Conservation (phyloP, 495 filamentous ascomycete genomes). For the Penicillium flavigenum region DNA sequence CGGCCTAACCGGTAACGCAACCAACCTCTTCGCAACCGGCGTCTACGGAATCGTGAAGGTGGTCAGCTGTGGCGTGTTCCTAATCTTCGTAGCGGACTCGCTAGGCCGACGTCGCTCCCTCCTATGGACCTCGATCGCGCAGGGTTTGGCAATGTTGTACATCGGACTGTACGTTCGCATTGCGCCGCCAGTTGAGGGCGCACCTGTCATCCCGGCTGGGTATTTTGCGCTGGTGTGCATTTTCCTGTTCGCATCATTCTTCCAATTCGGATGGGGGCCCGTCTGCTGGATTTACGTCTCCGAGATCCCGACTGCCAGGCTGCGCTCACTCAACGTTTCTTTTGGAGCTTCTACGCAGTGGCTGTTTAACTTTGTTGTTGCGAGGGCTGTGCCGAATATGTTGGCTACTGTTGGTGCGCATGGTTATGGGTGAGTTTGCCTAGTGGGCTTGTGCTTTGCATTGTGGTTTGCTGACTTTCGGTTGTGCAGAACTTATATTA, state of each 20-base stretch:
- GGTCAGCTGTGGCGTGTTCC: slow-evolving; percentile 58
- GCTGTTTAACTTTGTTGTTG: slow-evolving; percentile 45
- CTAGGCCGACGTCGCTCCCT: slow-evolving; percentile 69
- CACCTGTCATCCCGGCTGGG: slow-evolving; percentile 54
- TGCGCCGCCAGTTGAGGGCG: slow-evolving; percentile 55
- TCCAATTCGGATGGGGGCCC: slow-evolving; percentile 78
- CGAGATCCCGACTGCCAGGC: slow-evolving; percentile 69
- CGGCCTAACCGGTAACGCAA: slow-evolving; percentile 46
- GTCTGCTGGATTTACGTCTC: slow-evolving; percentile 76
- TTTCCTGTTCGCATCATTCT: slow-evolving; percentile 72
- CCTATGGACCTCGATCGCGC: slow-evolving; percentile 70
- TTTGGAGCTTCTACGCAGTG: slow-evolving; percentile 65
- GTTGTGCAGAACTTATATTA: slow-evolving; percentile 35
- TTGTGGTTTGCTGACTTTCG: slow-evolving; percentile 36
- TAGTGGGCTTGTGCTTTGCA: slow-evolving; percentile 20
- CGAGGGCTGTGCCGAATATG: slow-evolving; percentile 43
- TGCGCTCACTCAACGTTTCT: slow-evolving; percentile 66
- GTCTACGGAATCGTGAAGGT: slow-evolving; percentile 57
- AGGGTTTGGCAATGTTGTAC: slow-evolving; percentile 72
- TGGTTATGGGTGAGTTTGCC: slow-evolving; percentile 54
- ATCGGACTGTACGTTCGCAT: slow-evolving; percentile 78
- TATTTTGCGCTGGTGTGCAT: slow-evolving; percentile 70
- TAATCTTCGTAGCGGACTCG: slow-evolving; percentile 69
- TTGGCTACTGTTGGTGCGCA: slow-evolving; percentile 55
- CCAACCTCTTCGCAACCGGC: slow-evolving; percentile 53